phyloP scores from a whole-genome alignment of 75 land plant species.

The Picea sitchensis region DNA sequence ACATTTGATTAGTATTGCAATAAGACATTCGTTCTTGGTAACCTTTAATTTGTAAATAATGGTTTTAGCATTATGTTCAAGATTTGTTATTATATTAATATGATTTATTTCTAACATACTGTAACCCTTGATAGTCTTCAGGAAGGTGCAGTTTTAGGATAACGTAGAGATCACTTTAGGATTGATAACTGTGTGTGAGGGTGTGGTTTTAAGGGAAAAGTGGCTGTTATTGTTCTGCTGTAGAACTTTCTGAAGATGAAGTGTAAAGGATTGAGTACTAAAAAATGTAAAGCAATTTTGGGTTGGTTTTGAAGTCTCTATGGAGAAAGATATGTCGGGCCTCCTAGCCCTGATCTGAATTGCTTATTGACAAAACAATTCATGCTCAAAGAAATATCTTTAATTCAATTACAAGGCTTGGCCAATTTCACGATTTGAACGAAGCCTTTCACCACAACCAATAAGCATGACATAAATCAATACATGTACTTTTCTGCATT shows the following conservation, averaged over 20 bases:
- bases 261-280: not conserved
- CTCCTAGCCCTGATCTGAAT: too few relatives aligned
- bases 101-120: not conserved
- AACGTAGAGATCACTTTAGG: not conserved
- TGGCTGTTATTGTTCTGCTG: not conserved
- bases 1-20: not conserved
- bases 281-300: too few relatives aligned
- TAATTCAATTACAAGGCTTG: too few relatives aligned
- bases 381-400: too few relatives aligned
- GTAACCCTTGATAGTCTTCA: not conserved
- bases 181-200: not conserved
- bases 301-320: too few relatives aligned
- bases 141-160: not conserved
- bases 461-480: too few relatives aligned
- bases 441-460: too few relatives aligned
- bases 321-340: too few relatives aligned
- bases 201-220: not conserved
- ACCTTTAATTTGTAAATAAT: not conserved
- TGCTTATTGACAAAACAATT: too few relatives aligned
- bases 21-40: not conserved
- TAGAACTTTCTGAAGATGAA: conserved; percentile 1
- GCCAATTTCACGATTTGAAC: too few relatives aligned
- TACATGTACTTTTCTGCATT: too few relatives aligned
- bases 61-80: not conserved
- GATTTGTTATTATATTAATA: not conserved